Conservation (phyloP, 331 rosid genomes). For the Rosa hybrid region DNA sequence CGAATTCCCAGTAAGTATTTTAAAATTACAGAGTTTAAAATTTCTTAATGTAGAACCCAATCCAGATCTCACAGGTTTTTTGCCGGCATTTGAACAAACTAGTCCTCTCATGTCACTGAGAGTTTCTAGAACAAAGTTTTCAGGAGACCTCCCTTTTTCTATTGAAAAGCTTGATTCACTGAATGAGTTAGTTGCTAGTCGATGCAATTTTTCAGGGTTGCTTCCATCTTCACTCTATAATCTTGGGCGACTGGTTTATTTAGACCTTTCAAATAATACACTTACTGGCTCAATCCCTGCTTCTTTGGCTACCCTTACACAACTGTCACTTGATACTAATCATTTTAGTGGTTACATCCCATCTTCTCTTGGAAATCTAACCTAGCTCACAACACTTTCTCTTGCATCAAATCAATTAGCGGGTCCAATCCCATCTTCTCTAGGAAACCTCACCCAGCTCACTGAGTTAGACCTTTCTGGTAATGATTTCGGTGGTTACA, state of each 20-base stretch:
- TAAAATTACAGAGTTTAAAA: not conserved
- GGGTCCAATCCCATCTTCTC: not conserved
- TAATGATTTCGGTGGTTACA: not conserved
- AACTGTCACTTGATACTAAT: not conserved
- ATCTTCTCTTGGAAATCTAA: slow-evolving; percentile 1
- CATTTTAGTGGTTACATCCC: slow-evolving; percentile 1
- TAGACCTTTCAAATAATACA: not conserved
- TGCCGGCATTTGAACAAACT: not conserved
- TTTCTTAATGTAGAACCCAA: not conserved
- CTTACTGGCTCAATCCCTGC: slow-evolving; percentile 12
- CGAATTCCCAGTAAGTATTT: not conserved
- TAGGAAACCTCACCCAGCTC: not conserved
- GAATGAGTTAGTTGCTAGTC: not conserved
- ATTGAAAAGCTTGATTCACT: not conserved
- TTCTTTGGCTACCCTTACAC: slow-evolving; percentile 10
- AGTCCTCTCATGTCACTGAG: not conserved
- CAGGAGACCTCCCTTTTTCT: not conserved
- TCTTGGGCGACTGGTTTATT: slow-evolving; percentile 4
- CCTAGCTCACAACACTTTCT: not conserved
- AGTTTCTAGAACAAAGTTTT: not conserved
- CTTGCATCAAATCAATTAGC: not conserved
- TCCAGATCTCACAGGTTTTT: not conserved
- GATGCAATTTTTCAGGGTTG: not conserved
- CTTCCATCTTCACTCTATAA: slow-evolving; percentile 7
- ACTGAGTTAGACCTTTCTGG: not conserved